Percentiles rank a stretch among this genome's conserved stretches.
Evolutionary conservation across 73 alveolate genomes (phyloP).

Genomic region (Paraurostyla sp.): DNA sequence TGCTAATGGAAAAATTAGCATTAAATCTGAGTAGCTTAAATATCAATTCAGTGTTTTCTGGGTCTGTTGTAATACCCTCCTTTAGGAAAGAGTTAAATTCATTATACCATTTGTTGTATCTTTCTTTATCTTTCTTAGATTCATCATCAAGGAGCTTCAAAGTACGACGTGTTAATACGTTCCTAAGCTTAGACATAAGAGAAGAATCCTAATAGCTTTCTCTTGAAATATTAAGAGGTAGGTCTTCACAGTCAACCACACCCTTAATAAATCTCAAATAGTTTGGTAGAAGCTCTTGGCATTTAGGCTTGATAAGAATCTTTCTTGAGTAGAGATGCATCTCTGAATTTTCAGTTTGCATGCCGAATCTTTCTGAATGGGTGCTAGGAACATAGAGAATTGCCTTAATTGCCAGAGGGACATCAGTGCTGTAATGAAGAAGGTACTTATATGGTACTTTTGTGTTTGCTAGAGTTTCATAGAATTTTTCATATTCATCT

Average conservation of each 20-base stretch:
- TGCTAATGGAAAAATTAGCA: constrained; percentile 57
- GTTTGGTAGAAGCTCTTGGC: constrained; percentile 81
- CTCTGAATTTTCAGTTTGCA: constrained; percentile 66
- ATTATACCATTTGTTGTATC: constrained; percentile 76
- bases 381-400: constrained; percentile 80
- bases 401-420: constrained; percentile 84
- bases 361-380: constrained; percentile 79
- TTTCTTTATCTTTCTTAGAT: constrained; percentile 69
- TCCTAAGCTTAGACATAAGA: constrained; percentile 79
- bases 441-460: constrained; percentile 76
- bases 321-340: constrained; percentile 81
- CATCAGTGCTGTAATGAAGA: constrained; percentile 84
- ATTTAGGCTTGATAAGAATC: constrained; percentile 76
- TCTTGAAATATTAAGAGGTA: constrained; percentile 86
- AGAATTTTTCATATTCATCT: constrained; percentile 82
- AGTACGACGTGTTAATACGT: constrained; percentile 75
- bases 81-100: constrained; percentile 78
- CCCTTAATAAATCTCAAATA: constrained; percentile 89
- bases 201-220: constrained; percentile 83
- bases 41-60: constrained; percentile 64
- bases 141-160: constrained; percentile 79
- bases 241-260: constrained; percentile 89
- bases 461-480: constrained; percentile 75
- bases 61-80: constrained; percentile 83
- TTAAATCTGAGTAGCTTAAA: constrained; percentile 75